Evolutionary conservation across 2,329 filamentous ascomycete species (phyloP), one percentile per base, ranked within the genome.

Genomic region (Fusarium mangiferae): DNA sequence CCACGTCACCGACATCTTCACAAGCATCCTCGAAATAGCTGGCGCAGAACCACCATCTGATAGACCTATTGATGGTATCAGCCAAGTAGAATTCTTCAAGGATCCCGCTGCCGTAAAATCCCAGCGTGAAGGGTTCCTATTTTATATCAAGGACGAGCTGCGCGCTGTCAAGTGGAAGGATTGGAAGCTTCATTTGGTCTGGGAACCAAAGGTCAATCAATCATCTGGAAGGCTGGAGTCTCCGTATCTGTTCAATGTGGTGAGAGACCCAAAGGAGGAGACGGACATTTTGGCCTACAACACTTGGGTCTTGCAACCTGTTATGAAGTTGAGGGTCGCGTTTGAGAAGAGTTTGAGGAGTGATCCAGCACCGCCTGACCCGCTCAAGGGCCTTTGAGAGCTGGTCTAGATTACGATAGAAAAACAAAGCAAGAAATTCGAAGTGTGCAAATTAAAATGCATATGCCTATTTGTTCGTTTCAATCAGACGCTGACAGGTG

Each of bases 71-170:
- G 80, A 82, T 36, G 80, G 79, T 0, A 58, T 82, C 2, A 76
- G 80, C 33, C 80, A 81, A 42, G 76, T 74, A 3, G 38, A 49
- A 0, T 78, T 82, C 49, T 79, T 82, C 67, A 42, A 65, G 8
- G 52, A 76, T 6, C 81, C 80, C 1, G 14, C n/a, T 0, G 35
- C 33, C 1, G 54, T 39, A 1, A 78, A 74, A 9, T 78, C 79
- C 0, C 55, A 62, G 6, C 64, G 80, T 9, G 61, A 57, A 7
- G 81, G 81, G 0, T 81, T 82, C 38, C 64, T 79, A 1, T 82
- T 82, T 44, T 82, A 82, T 33, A 80, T 82, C 58, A 82, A 82
- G 33, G 78, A 82, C 4, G 77, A 82, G n/a, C 51, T 82, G 20
- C 75, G 80, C 0, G 80, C 80, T 2, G 75, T 82, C 17, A 82